A percentile compares a stretch with the other conserved stretches of the same genome.
Evolutionary conservation across 306 rosid species (phyloP).

Genomic region (Adenanthera pavonina): DNA sequence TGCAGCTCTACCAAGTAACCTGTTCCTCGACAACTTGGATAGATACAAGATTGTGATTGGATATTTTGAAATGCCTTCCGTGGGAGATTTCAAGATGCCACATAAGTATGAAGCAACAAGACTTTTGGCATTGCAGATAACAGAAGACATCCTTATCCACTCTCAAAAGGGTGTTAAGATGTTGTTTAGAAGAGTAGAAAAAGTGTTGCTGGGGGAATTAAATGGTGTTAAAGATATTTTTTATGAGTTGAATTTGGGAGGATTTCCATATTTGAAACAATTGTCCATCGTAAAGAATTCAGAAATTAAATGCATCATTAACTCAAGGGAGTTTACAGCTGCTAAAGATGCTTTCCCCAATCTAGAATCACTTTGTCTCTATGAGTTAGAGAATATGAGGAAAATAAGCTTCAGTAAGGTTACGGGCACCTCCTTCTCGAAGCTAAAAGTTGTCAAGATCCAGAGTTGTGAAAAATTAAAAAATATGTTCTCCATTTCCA

Average conservation of each 20-base stretch:
- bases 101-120: no score
- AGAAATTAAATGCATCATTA: slow-evolving; percentile 2
- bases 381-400: slow-evolving; percentile 22
- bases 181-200: slow-evolving; percentile 22
- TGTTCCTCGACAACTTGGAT: slow-evolving; percentile 19
- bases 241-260: background rate
- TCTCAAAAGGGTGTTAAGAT: no score
- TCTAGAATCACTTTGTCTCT: slow-evolving; percentile 31
- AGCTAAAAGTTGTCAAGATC: slow-evolving; percentile 44
- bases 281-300: background rate
- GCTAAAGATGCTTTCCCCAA: slow-evolving; percentile 11
- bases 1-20: slow-evolving; percentile 21
- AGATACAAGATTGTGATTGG: slow-evolving; percentile 43
- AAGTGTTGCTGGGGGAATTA: slow-evolving; percentile 38
- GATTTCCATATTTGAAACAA: no score
- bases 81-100: slow-evolving; percentile 11
- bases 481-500: no score
- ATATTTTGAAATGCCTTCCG: background rate
- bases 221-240: slow-evolving; percentile 11
- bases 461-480: no score
- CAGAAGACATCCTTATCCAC: no score
- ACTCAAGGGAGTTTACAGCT: slow-evolving; percentile 15
- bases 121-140: no score
- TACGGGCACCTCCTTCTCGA: slow-evolving; percentile 21
- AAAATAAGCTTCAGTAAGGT: slow-evolving; percentile 18